Conservation (phyloP, 345 rosid species). For the Salix caprea region DNA sequence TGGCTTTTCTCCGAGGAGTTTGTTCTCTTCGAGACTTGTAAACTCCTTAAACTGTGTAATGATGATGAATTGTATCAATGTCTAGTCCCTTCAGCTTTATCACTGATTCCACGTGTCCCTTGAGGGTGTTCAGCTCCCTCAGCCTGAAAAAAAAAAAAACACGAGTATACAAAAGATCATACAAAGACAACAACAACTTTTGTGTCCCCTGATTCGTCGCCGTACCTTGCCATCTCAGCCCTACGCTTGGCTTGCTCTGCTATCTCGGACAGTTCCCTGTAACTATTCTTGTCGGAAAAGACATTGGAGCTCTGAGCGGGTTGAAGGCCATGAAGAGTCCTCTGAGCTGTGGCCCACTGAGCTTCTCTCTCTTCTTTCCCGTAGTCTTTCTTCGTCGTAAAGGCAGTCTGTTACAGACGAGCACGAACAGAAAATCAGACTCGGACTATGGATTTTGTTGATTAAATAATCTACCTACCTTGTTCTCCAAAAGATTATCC, state of each 20-base stretch:
- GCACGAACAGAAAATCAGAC: not conserved
- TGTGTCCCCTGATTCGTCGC: not conserved
- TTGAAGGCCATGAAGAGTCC: slow-evolving; percentile 92
- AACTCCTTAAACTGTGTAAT: slow-evolving; percentile 53
- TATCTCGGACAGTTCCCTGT: slow-evolving; percentile 85
- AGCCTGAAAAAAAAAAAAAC: slow-evolving; percentile 39
- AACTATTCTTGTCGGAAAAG: slow-evolving; percentile 56
- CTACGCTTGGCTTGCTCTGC: slow-evolving; percentile 97
- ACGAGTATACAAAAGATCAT: not conserved
- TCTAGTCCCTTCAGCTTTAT: slow-evolving; percentile 86
- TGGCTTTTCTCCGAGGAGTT: not conserved
- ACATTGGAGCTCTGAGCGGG: slow-evolving; percentile 50
- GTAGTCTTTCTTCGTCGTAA: slow-evolving; percentile 85
- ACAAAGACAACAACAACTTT: not conserved
- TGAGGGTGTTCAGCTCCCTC: slow-evolving; percentile 65
- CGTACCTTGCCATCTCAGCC: slow-evolving; percentile 94
- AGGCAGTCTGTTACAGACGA: slow-evolving; percentile 53
- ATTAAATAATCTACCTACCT: slow-evolving; percentile 44
- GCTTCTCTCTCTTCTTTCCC: slow-evolving; percentile 94
- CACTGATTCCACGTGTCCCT: slow-evolving; percentile 83
- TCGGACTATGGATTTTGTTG: not conserved
- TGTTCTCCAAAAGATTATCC: slow-evolving; percentile 72
- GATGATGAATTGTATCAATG: slow-evolving; percentile 76
- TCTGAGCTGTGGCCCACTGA: slow-evolving; percentile 91
- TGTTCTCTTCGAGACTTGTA: not conserved